Conservation (phyloP, 768 basidiomycete genomes). For the Hypholoma sublateritium region DNA sequence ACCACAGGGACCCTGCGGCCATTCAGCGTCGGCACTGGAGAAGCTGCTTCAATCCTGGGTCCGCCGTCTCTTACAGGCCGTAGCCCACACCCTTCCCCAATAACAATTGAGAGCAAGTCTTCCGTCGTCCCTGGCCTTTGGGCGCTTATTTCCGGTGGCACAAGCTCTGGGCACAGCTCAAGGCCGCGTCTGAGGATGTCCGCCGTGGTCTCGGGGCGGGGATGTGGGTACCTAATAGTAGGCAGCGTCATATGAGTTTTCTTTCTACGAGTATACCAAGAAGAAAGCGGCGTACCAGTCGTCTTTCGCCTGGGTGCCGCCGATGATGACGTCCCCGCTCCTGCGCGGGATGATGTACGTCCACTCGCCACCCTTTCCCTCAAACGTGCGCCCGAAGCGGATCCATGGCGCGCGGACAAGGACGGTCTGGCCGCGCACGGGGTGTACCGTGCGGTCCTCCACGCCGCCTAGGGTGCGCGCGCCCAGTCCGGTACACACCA, state of each 20-base stretch:
- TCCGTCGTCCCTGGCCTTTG: slow-evolving; percentile 34
- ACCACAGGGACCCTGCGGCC: slow-evolving; percentile 15
- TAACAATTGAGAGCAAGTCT: slow-evolving; percentile 44
- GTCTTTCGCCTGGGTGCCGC: slow-evolving; percentile 54
- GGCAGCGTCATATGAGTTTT: neutral
- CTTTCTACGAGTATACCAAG: slow-evolving; percentile 4
- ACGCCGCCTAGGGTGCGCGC: slow-evolving; percentile 77
- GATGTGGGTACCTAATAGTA: slow-evolving; percentile 54
- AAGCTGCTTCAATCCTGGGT: slow-evolving; percentile 40
- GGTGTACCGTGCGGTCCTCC: slow-evolving; percentile 70
- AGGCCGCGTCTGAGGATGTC: slow-evolving; percentile 57
- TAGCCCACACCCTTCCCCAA: slow-evolving; percentile 58
- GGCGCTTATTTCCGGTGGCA: slow-evolving; percentile 48
- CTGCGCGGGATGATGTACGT: slow-evolving; percentile 68
- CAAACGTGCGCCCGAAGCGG: slow-evolving; percentile 49
- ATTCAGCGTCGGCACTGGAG: neutral
- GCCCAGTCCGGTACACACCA: slow-evolving; percentile 77
- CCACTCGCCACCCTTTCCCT: slow-evolving; percentile 35
- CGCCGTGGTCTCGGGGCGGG: slow-evolving; percentile 61
- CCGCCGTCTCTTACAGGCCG: slow-evolving; percentile 68
- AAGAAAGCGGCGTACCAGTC: slow-evolving; percentile 50
- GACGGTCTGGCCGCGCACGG: slow-evolving; percentile 84
- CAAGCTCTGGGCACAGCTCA: slow-evolving; percentile 55
- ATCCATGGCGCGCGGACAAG: slow-evolving; percentile 70
- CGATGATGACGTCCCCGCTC: slow-evolving; percentile 60